These are phyloP conservation scores for Eutrema heterophyllum DNA, from an alignment of 345 rosid genomes.

Conservation along the genomic window DNA sequence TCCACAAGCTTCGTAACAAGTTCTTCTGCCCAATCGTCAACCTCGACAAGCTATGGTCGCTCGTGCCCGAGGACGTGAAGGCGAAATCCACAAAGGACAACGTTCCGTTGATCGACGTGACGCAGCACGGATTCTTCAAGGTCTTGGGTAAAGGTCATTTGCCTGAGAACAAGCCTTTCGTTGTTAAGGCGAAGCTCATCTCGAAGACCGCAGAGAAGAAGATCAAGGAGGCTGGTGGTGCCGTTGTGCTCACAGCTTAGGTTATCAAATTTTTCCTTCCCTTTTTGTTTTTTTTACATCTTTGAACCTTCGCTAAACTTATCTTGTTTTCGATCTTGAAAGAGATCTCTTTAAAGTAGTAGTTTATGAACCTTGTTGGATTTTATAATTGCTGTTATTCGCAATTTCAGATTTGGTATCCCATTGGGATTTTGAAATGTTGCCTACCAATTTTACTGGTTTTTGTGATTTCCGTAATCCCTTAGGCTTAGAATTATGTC, in stretches of 20 bases:
- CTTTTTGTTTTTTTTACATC: neutral
- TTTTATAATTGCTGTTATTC: neutral
- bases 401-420: neutral
- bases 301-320: neutral
- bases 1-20: constrained; percentile 81
- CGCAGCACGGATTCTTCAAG: constrained; percentile 78
- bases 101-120: constrained; percentile 63
- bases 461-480: neutral
- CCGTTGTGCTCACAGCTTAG: constrained; percentile 73
- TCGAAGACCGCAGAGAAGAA: constrained; percentile 81
- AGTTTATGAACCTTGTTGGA: constrained; percentile 11
- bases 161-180: constrained; percentile 67
- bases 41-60: constrained; percentile 78
- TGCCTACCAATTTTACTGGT: neutral
- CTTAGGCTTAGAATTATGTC: neutral
- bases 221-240: constrained; percentile 82
- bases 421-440: neutral
- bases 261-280: constrained; percentile 1
- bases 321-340: constrained; percentile 9
- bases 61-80: constrained; percentile 61
- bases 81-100: constrained; percentile 56
- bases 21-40: constrained; percentile 76
- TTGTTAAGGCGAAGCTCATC: constrained; percentile 68
- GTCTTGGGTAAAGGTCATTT: constrained; percentile 73
- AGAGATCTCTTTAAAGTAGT: neutral